A percentile compares a stretch with the other conserved stretches of the same genome.
phyloP scores from a whole-genome alignment of 2,329 filamentous ascomycete species.

The Ophiostoma himal-ulmi region DNA sequence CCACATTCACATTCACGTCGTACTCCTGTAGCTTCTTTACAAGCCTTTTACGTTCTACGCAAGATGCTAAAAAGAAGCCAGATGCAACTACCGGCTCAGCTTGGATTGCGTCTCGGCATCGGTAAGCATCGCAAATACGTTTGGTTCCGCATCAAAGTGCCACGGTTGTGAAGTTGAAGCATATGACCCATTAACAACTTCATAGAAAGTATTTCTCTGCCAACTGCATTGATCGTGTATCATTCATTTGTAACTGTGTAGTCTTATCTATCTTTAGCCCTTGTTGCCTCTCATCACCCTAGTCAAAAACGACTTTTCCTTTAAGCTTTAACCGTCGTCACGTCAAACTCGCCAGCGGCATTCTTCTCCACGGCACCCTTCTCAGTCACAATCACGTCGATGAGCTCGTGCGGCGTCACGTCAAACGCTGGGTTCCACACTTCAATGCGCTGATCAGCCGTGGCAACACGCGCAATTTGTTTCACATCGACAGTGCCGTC shows the following conservation, averaged over 20 bases:
- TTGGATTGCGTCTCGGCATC: too few relatives aligned
- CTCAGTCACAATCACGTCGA: constrained; percentile 93
- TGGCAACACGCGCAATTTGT: constrained; percentile 66
- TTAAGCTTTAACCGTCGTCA: constrained; percentile 29
- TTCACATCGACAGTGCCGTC: constrained; percentile 59
- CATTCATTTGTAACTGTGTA: background rate
- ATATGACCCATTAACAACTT: too few relatives aligned
- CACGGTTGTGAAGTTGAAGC: too few relatives aligned
- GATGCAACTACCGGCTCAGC: too few relatives aligned
- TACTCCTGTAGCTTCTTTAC: too few relatives aligned
- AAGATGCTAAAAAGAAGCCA: background rate
- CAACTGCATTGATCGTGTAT: background rate
- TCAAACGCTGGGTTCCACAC: constrained; percentile 99
- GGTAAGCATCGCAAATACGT: too few relatives aligned
- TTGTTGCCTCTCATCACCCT: background rate
- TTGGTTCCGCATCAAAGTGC: too few relatives aligned
- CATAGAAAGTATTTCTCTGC: background rate
- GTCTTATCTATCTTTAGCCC: background rate
- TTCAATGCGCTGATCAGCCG: constrained; percentile 68
- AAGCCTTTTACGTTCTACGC: too few relatives aligned
- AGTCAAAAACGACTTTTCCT: too few relatives aligned
- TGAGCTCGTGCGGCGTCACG: constrained; percentile 80
- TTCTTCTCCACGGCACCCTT: constrained; percentile 79
- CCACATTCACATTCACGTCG: too few relatives aligned
- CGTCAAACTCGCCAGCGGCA: constrained; percentile 62